Percentiles rank a stretch among this genome's conserved stretches.
phyloP scores from a whole-genome alignment of 805 yeast species.

The Candida suzukii region DNA sequence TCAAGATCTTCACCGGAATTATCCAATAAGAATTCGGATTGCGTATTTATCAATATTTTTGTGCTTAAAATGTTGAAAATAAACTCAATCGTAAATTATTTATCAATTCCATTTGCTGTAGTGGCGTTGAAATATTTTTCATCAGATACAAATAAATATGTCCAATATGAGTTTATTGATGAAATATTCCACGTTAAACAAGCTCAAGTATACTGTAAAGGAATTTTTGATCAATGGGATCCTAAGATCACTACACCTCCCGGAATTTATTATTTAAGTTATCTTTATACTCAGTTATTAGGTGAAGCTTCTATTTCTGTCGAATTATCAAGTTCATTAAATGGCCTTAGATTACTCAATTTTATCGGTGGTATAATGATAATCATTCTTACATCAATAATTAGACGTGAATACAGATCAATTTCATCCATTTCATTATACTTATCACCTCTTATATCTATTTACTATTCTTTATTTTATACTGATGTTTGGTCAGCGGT shows the following conservation, averaged over 20 bases:
- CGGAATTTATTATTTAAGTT: conserved; percentile 61
- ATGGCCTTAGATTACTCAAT: conserved; percentile 50
- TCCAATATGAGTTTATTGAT: conserved; percentile 44
- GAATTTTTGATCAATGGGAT: conserved; percentile 68
- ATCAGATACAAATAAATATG: conserved; percentile 12
- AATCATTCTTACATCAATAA: conserved; percentile 10
- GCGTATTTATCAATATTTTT: no score
- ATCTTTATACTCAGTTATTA: conserved; percentile 29
- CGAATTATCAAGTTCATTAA: conserved; percentile 24
- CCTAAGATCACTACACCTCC: conserved; percentile 95
- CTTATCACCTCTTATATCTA: conserved; percentile 62
- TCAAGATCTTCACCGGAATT: no score
- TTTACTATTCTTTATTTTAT: conserved; percentile 75
- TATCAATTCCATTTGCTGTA: conserved; percentile 7
- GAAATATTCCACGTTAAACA: conserved; percentile 86
- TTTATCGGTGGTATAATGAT: conserved; percentile 56
- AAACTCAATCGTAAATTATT: neutral
- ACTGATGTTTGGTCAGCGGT: conserved; percentile 93
- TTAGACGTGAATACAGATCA: conserved; percentile 5
- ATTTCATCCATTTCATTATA: conserved; percentile 25
- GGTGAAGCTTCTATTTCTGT: conserved; percentile 29
- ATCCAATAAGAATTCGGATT: no score
- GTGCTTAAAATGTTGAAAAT: no score
- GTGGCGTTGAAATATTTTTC: conserved; percentile 12
- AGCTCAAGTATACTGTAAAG: conserved; percentile 56